Conservation (phyloP, 257 asterid species). For the Solanum medicagineum region DNA sequence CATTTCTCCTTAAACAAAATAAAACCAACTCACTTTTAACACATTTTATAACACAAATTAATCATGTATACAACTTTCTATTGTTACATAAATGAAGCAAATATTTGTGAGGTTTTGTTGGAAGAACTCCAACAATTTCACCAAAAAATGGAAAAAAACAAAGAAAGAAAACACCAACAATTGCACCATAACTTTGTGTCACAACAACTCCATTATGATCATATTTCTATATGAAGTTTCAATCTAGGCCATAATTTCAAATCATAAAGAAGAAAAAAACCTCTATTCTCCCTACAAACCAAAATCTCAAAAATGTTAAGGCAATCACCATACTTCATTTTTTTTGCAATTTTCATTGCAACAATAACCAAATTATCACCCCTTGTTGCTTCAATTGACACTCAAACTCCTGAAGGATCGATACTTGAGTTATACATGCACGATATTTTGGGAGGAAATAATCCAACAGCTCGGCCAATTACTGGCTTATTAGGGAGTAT, state of each 20-base stretch:
- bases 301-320: conserved; percentile 25
- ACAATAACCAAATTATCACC: conserved; percentile 11
- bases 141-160: neutral
- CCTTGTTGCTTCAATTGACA: conserved; percentile 5
- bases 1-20: neutral
- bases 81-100: neutral
- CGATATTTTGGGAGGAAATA: conserved; percentile 80
- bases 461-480: conserved; percentile 74
- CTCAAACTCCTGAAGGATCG: conserved; percentile 12
- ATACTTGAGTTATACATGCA: conserved; percentile 74
- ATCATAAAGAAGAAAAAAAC: neutral
- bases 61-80: neutral
- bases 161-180: too few relatives aligned
- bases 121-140: neutral
- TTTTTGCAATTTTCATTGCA: conserved; percentile 21
- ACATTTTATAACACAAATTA: neutral
- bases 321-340: conserved; percentile 1
- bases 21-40: neutral
- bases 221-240: neutral
- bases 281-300: neutral
- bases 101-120: neutral
- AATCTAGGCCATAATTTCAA: neutral
- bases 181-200: neutral
- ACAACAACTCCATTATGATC: conserved; percentile 10
- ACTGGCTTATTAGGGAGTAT: conserved; percentile 76